Evolutionary conservation across 2,329 filamentous ascomycete genomes (phyloP).

Genomic region (Xenoacremonium recifei): DNA sequence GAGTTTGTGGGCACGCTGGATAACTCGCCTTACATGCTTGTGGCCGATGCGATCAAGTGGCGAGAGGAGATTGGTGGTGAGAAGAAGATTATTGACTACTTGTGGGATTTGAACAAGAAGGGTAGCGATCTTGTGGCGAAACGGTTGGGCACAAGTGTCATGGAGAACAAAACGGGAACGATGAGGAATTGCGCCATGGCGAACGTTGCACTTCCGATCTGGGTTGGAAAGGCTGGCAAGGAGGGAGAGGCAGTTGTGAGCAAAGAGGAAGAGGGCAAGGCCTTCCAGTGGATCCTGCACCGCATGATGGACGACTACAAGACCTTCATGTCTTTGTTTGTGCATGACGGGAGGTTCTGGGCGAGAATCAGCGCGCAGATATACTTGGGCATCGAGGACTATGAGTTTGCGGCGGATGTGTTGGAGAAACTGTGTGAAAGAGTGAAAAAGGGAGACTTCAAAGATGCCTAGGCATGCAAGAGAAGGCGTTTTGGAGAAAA

Average conservation of each 20-base stretch:
- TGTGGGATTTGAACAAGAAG: constrained; percentile 58
- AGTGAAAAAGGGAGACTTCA: constrained; percentile 36
- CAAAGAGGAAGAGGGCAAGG: constrained; percentile 29
- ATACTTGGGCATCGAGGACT: constrained; percentile 79
- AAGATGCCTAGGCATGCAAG: too few relatives aligned
- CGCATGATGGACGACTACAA: constrained; percentile 58
- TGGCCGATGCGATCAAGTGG: constrained; percentile 71
- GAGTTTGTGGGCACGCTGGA: constrained; percentile 77
- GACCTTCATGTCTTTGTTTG: constrained; percentile 68
- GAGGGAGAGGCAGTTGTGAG: constrained; percentile 30
- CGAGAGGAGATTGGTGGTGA: constrained; percentile 71
- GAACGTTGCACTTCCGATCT: constrained; percentile 72
- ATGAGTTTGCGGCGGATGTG: constrained; percentile 63
- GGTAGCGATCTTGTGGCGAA: constrained; percentile 61
- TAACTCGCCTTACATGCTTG: constrained; percentile 67
- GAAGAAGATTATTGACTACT: constrained; percentile 63
- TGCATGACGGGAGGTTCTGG: constrained; percentile 65
- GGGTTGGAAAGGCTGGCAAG: constrained; percentile 25
- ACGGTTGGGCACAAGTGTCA: constrained; percentile 65
- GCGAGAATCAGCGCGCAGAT: constrained; percentile 75
- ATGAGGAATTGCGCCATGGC: constrained; percentile 67
- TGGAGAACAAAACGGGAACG: constrained; percentile 64
- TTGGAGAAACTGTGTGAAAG: constrained; percentile 50
- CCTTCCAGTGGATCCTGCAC: constrained; percentile 57
- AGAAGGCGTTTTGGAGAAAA: too few relatives aligned